Evolutionary conservation across 208 protist species (phyloP).

Genomic region (Leishmania mexicana): DNA sequence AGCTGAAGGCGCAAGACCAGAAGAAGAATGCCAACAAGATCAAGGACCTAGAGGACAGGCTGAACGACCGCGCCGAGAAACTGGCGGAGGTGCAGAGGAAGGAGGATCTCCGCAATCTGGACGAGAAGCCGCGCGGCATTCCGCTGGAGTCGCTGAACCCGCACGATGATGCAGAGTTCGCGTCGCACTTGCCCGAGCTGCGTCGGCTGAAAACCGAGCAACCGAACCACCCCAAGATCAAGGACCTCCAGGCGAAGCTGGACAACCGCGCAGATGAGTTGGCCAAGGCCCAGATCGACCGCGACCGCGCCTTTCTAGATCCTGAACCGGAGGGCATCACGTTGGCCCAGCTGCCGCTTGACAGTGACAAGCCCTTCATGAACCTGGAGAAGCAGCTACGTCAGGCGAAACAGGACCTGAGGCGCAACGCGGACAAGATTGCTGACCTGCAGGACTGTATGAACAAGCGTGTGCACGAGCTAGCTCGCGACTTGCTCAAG

Average conservation of each 20-base stretch:
- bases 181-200: slow-evolving; percentile 57
- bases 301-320: slow-evolving; percentile 69
- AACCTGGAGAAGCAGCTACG: slow-evolving; percentile 73
- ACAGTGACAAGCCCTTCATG: slow-evolving; percentile 63
- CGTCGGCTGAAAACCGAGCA: slow-evolving; percentile 67
- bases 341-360: slow-evolving; percentile 61
- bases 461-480: slow-evolving; percentile 65
- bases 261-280: slow-evolving; percentile 55
- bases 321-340: slow-evolving; percentile 67
- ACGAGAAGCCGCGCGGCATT: slow-evolving; percentile 63
- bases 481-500: slow-evolving; percentile 61
- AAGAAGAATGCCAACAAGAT: slow-evolving; percentile 54
- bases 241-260: slow-evolving; percentile 54
- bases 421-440: slow-evolving; percentile 54
- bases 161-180: slow-evolving; percentile 63
- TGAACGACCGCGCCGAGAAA: slow-evolving; percentile 67
- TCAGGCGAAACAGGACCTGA: slow-evolving; percentile 46
- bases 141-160: slow-evolving; percentile 58
- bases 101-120: slow-evolving; percentile 61
- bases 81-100: slow-evolving; percentile 55
- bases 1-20: slow-evolving; percentile 69
- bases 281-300: slow-evolving; percentile 50
- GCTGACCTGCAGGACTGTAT: slow-evolving; percentile 51
- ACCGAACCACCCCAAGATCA: slow-evolving; percentile 49
- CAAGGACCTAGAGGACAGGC: slow-evolving; percentile 56